Evolutionary conservation across 352 stramenopile species (phyloP).

Genomic region (Pythium grandisporangium): DNA sequence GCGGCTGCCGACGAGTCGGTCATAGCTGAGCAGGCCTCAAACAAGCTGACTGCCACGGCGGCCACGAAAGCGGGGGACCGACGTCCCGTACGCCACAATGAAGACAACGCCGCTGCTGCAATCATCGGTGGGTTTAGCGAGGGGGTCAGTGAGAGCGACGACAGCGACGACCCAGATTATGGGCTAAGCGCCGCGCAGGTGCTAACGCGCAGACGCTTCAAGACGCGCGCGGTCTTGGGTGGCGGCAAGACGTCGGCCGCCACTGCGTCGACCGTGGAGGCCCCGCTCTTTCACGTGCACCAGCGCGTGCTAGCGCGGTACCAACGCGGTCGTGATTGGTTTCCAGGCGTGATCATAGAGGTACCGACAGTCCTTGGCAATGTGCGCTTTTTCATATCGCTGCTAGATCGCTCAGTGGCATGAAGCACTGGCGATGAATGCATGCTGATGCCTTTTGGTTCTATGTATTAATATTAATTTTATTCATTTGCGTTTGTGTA

Average conservation of each 20-base stretch:
- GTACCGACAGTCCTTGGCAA: slow-evolving; percentile 20
- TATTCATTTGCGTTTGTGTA: no score
- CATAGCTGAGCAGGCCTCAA: no score
- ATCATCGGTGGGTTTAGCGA: neutral
- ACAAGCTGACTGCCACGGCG: no score
- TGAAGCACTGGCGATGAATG: no score
- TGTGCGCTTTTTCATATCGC: no score
- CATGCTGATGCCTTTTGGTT: no score
- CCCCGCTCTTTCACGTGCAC: slow-evolving; percentile 21
- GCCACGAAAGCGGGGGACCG: no score
- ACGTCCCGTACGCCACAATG: neutral
- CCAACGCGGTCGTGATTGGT: slow-evolving; percentile 43
- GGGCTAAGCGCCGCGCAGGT: slow-evolving; percentile 51
- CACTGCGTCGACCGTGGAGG: slow-evolving; percentile 9
- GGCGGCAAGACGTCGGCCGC: slow-evolving; percentile 8
- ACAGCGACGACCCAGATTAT: slow-evolving; percentile 42
- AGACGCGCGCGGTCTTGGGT: slow-evolving; percentile 41
- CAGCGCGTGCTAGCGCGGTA: slow-evolving; percentile 60
- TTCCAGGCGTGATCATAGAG: slow-evolving; percentile 53
- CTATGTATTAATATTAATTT: no score
- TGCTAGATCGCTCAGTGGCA: no score
- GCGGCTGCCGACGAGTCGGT: no score
- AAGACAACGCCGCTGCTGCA: neutral
- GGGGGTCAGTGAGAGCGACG: slow-evolving; percentile 14
- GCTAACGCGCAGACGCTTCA: slow-evolving; percentile 50